A percentile compares a stretch with the other conserved stretches of the same genome.
Evolutionary conservation across 1,284 basidiomycete species (phyloP).

Genomic region (Cutaneotrichosporon cyanovorans): DNA sequence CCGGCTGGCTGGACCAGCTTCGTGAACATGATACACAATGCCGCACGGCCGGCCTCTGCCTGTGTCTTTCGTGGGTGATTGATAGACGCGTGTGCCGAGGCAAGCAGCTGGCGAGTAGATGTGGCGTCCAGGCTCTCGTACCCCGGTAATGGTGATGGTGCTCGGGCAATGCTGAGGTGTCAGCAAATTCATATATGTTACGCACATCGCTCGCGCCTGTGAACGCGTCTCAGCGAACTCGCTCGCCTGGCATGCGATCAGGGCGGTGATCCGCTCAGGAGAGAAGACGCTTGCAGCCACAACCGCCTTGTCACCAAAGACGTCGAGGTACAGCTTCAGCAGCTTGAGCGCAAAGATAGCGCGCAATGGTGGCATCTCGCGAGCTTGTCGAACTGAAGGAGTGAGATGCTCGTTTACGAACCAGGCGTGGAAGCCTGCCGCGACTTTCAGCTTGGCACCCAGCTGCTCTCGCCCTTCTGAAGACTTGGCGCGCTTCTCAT

Average conservation of each 20-base stretch:
- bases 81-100: constrained; percentile 26
- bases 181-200: neutral
- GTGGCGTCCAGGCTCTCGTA: constrained; percentile 23
- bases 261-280: constrained; percentile 23
- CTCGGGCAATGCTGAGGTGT: constrained; percentile 30
- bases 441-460: neutral
- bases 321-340: constrained; percentile 27
- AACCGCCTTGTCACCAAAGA: constrained; percentile 17
- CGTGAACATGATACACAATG: constrained; percentile 35
- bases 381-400: constrained; percentile 19
- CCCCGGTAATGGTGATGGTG: constrained; percentile 31
- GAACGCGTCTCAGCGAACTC: constrained; percentile 39
- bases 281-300: constrained; percentile 23
- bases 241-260: constrained; percentile 40
- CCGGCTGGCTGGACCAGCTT: constrained; percentile 20
- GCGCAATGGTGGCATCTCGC: constrained; percentile 25
- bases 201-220: constrained; percentile 37
- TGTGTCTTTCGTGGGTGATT: constrained; percentile 40
- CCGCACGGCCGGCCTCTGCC: constrained; percentile 42
- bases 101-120: constrained; percentile 14
- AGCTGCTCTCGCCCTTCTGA: neutral
- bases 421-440: constrained; percentile 21
- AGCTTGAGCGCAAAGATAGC: constrained; percentile 27
- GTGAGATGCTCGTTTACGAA: constrained; percentile 26
- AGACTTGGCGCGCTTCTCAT: constrained; percentile 8